Base-by-base conservation (phyloP, 345 rosid species). In the Lepidium aucheri region DNA sequence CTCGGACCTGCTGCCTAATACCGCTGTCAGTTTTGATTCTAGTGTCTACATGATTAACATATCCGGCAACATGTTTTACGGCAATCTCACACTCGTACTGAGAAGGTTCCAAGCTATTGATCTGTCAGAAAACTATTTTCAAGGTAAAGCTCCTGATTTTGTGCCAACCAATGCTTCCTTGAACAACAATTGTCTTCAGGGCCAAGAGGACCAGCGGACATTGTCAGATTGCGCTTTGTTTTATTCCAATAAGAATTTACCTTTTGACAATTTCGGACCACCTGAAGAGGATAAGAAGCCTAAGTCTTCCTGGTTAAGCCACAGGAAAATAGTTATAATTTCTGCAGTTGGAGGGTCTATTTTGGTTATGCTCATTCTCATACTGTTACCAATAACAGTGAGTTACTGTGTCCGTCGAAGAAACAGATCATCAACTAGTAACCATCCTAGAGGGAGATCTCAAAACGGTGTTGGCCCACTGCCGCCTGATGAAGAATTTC, bases 51-150 rank as follows among this genome's bases (percentile, higher is more conserved):
- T 65, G 53, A 74, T 90, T 54, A 84, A 93, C 76, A 52, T 90
- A 40, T 93, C 99, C 3, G 68, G 78, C 67, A 93, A 93, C 79
- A 70, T 73, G 79, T 73, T 93, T 11, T 88, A 86, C 69, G 95
- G 97, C 35, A 58, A 49, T 64, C 78, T 93, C 74, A 68, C 71
- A 38, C 72, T 78, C 49, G 35, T 76, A 30, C 66, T 85, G 33
- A 61, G 69, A 70, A 72, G 78, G 60, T 86, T 84, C 54, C 54
- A 63, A 49, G 72, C 53, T 9, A 54, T 78, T 52, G 97, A 93
- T 76, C 68, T 93, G 60, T 84, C 97, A 4, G 79, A 76, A 43
- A 94, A 94, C 82, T 94, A 88, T 58, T 83, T 94, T 28, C 78
- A 88, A 82, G 99, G 99, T 40, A 59, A 45, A 45, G 80, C 83